A percentile compares a stretch with the other conserved stretches of the same genome.
Evolutionary conservation across 2,329 filamentous ascomycete genomes (phyloP).

Genomic region (Arthrobotrys megalospora): DNA sequence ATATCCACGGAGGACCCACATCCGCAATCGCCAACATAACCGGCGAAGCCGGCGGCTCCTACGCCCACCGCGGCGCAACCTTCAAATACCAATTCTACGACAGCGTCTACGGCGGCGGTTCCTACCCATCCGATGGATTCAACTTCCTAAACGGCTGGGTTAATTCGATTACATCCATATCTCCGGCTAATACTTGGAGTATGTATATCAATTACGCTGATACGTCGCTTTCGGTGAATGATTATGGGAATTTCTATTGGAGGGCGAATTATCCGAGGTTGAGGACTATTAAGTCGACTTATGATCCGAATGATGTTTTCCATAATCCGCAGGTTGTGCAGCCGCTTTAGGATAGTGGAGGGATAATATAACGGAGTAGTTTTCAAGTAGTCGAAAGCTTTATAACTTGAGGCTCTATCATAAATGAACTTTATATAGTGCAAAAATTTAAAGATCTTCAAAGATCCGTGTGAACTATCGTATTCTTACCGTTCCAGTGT

Average conservation of each 20-base stretch:
- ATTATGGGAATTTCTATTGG: conserved; percentile 65
- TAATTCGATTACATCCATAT: conserved; percentile 61
- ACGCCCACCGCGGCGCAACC: conserved; percentile 65
- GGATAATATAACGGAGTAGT: too few species aligned
- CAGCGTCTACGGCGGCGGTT: conserved; percentile 26
- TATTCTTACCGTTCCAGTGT: too few species aligned
- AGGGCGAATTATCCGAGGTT: conserved; percentile 59
- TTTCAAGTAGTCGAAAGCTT: too few species aligned
- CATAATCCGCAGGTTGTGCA: too few species aligned
- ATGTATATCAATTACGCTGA: conserved; percentile 66
- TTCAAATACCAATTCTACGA: conserved; percentile 66
- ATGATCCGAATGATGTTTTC: too few species aligned
- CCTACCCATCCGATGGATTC: conserved; percentile 62
- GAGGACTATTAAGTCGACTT: too few species aligned
- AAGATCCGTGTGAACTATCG: too few species aligned
- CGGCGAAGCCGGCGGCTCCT: conserved; percentile 63
- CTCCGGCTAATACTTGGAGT: conserved; percentile 61
- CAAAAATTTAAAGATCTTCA: too few species aligned
- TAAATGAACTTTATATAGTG: too few species aligned
- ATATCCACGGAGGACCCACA: conserved; percentile 37
- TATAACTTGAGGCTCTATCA: too few species aligned
- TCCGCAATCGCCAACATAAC: conserved; percentile 65
- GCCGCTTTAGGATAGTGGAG: too few species aligned
- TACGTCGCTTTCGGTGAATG: conserved; percentile 62
- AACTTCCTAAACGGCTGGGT: conserved; percentile 63